A percentile compares a stretch with the other conserved stretches of the same genome.
These are phyloP conservation scores for Hypoxylon fragiforme DNA, from an alignment of 495 filamentous ascomycete genomes.

Conservation along the genomic window DNA sequence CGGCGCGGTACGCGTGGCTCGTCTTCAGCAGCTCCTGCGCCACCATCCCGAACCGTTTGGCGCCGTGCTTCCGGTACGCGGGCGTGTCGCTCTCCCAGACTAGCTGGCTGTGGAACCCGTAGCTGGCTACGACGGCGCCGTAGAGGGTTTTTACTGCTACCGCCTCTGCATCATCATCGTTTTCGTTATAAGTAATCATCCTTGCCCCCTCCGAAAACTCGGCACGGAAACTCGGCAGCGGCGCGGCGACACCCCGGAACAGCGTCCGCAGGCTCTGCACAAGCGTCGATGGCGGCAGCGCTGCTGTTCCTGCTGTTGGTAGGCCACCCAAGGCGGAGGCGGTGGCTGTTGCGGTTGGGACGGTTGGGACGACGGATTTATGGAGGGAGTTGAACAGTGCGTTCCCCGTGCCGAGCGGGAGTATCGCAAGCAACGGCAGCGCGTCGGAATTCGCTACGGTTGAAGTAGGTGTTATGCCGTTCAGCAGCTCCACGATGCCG, in stretches of 20 bases:
- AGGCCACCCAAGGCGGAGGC: no score
- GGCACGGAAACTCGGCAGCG: slow-evolving; percentile 60
- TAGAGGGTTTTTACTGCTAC: no score
- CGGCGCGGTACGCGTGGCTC: slow-evolving; percentile 70
- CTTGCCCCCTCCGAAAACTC: slow-evolving; percentile 68
- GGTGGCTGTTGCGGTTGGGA: no score
- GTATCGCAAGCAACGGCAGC: slow-evolving; percentile 62
- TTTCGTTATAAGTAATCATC: slow-evolving; percentile 53
- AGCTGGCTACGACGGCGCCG: slow-evolving; percentile 83
- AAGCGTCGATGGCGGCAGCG: slow-evolving; percentile 35
- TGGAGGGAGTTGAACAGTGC: slow-evolving; percentile 76
- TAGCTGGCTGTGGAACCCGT: slow-evolving; percentile 83
- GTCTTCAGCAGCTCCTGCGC: slow-evolving; percentile 68
- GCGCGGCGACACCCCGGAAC: slow-evolving; percentile 52
- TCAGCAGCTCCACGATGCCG: slow-evolving; percentile 76
- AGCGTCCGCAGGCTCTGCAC: slow-evolving; percentile 60
- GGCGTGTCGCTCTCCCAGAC: slow-evolving; percentile 86
- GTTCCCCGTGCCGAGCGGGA: slow-evolving; percentile 87
- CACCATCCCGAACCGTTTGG: slow-evolving; percentile 78
- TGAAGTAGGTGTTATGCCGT: slow-evolving; percentile 49
- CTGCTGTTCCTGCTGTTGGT: slow-evolving; percentile 23
- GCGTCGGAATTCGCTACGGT: background rate
- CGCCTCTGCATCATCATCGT: slow-evolving; percentile 9
- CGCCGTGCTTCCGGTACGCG: slow-evolving; percentile 73
- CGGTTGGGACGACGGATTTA: no score